These are phyloP conservation scores for Ophiosphaerella narmari DNA, from an alignment of 2,329 filamentous ascomycete genomes.

Conservation along the genomic window DNA sequence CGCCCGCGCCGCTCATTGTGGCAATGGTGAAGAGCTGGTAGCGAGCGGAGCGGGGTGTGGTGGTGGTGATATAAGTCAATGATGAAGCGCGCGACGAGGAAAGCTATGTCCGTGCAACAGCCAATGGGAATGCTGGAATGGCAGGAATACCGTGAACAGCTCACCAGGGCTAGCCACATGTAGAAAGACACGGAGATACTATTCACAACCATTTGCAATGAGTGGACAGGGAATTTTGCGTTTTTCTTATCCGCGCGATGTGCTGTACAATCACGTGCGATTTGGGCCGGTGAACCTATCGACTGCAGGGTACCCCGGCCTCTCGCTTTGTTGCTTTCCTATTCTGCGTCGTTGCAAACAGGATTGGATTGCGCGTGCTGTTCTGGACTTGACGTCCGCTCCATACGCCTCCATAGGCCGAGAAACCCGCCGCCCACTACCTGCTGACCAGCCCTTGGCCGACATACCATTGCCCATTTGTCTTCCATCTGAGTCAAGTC, in stretches of 20 bases:
- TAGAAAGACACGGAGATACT: conserved; percentile 10
- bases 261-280: conserved; percentile 17
- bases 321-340: not conserved
- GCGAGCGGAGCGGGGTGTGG: conserved; percentile 31
- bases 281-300: conserved; percentile 4
- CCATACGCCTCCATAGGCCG: conserved; percentile 44
- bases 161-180: conserved; percentile 22
- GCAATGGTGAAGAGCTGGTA: conserved; percentile 27
- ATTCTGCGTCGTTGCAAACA: not conserved
- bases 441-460: conserved; percentile 42
- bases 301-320: not conserved
- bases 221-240: conserved; percentile 19
- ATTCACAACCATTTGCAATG: conserved; percentile 11
- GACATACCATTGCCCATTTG: conserved; percentile 44
- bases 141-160: conserved; percentile 16
- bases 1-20: conserved; percentile 46
- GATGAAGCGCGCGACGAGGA: conserved; percentile 26
- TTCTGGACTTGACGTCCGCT: conserved; percentile 9
- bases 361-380: too few species aligned
- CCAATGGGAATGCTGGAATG: conserved; percentile 24
- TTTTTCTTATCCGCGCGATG: conserved; percentile 16
- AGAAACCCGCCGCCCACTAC: conserved; percentile 46
- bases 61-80: conserved; percentile 36
- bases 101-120: conserved; percentile 23
- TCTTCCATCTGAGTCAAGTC: conserved; percentile 31